Evolutionary conservation across 169 alveolate species (phyloP).

Genomic region (Eimeria praecox): DNA sequence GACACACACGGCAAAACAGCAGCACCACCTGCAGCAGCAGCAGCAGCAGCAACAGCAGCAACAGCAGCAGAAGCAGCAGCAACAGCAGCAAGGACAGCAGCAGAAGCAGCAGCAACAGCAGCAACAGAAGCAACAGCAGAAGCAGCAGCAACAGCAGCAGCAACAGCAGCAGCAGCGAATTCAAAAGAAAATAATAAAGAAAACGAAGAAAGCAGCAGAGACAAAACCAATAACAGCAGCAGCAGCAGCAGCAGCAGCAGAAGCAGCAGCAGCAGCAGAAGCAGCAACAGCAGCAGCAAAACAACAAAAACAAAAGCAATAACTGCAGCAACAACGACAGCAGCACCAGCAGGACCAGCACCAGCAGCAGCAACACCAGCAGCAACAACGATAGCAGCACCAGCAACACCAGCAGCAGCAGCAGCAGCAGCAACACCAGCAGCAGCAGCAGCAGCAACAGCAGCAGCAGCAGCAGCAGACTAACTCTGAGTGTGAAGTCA

Average conservation of each 20-base stretch:
- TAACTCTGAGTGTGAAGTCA: background rate
- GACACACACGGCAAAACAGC: background rate
- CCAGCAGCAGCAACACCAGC: background rate
- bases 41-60: constrained; percentile 3
- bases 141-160: background rate
- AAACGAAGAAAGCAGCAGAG: too few species aligned
- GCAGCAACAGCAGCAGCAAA: background rate
- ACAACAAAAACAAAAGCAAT: background rate
- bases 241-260: background rate
- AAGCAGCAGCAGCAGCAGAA: background rate
- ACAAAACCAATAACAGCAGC: background rate
- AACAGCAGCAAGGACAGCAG: background rate
- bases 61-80: constrained; percentile 18
- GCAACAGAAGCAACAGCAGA: constrained; percentile 2
- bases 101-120: background rate
- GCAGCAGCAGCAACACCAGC: background rate
- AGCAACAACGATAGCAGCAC: background rate
- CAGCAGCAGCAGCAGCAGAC: background rate
- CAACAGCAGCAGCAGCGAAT: too few species aligned
- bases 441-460: background rate
- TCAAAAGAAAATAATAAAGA: too few species aligned
- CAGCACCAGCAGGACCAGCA: background rate
- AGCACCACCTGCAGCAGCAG: background rate
- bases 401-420: too few species aligned
- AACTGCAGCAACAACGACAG: background rate